These are phyloP conservation scores for Ananas comosus DNA, from an alignment of 176 grass and related monocot genomes.

Conservation along the genomic window DNA sequence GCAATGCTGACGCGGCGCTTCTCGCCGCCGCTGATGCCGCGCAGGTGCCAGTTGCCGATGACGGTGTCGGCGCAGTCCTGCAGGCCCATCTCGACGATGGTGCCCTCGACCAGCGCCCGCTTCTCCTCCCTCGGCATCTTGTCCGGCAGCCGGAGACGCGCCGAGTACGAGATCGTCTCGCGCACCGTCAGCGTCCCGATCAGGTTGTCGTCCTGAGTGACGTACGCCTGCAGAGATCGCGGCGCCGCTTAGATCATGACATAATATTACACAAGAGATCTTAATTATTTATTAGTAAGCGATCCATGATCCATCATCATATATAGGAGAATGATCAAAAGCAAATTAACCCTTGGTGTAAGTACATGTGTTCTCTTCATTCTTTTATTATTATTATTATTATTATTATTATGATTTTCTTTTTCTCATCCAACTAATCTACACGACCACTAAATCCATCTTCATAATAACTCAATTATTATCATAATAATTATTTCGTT, in stretches of 20 bases:
- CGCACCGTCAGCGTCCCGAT: constrained; percentile 89
- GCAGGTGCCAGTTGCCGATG: constrained; percentile 91
- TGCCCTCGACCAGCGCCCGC: constrained; percentile 74
- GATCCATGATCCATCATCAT: too few species aligned
- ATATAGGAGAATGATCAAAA: not conserved
- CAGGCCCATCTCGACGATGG: constrained; percentile 96
- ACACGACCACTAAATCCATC: too few species aligned
- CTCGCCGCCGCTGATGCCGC: constrained; percentile 87
- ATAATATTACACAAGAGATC: too few species aligned
- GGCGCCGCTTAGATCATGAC: too few species aligned
- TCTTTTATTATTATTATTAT: too few species aligned
- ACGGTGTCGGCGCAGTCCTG: constrained; percentile 90
- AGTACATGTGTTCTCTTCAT: too few species aligned
- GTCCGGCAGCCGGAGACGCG: constrained; percentile 65
- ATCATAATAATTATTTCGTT: too few species aligned
- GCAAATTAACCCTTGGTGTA: not conserved
- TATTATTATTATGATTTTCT: too few species aligned
- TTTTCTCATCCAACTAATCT: too few species aligned
- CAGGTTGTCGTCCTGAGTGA: constrained; percentile 92
- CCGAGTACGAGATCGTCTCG: constrained; percentile 90
- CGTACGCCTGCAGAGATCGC: constrained; percentile 71
- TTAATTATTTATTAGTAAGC: too few species aligned
- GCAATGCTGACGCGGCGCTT: constrained; percentile 98
- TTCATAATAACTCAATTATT: too few species aligned
- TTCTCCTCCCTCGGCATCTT: constrained; percentile 87